Base-by-base conservation (phyloP, 306 rosid genomes). In the Rosa rugosa region DNA sequence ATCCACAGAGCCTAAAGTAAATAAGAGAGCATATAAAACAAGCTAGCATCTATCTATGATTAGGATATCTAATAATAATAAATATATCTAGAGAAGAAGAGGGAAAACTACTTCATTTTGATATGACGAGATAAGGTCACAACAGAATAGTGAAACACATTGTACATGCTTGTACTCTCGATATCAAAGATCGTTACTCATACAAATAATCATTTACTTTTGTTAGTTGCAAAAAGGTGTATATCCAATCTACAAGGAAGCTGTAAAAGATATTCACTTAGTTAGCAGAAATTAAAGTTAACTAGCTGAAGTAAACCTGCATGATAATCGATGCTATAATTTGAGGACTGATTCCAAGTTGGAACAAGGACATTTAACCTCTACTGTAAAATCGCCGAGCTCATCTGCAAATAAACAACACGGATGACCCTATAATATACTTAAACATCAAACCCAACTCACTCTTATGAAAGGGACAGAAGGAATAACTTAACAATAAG, bases 321-420 rank as follows among this genome's bases (percentile, higher is more conserved):
- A 95, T 95, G 74, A 95, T 83, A 75, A 95, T 95, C 70, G 97
- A 95, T 18, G 99, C 97, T 76, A 91, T 83, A 69, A 95, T 95
- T 87, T 95, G 99, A 84, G 99, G 99, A 84, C 98, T 93, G 85
- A 93, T 91, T 78, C 98, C 99, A 73, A 95, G 98, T 84, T 93
- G 99, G 90, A 91, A 95, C 83, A 95, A 87, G 41, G 99, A 95
- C 79, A 95, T 80, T 84, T 95, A 81, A 95, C 92, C 91, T 95
- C 96, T 23, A 91, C 81, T 53, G 91, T 20, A 79, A 86, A 92
- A 83, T 91, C 96, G 16, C 99, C 99, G 53, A 95, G 98, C 85
- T 93, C 97, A 90, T 95, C 99, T 95, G 94, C 87, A 91, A 86
- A 31, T 42, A 81, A 80, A 82, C 90, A 85, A 83, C 66, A 87